Evolutionary conservation across 306 rosid species (phyloP), one percentile per base, ranked within the genome.

Genomic region (Vigna radiata): DNA sequence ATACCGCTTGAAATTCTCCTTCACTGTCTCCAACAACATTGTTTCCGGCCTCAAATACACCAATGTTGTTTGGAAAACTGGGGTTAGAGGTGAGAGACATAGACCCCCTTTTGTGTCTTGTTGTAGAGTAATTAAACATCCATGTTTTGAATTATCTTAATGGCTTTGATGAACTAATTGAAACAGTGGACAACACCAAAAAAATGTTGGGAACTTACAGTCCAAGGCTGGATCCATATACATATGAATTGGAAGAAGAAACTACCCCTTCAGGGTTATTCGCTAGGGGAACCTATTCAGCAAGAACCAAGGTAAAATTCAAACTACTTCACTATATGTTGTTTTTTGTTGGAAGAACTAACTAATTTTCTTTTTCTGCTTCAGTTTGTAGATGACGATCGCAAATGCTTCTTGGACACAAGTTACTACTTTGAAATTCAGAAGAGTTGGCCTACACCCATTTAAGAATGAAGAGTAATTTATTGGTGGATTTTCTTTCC

Each of bases 321-420:
- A 48, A 36, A 19, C 70, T n/a, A 25, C 41, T 21, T 37, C 16
- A 18, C 27, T 25, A 25, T 2, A 25, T 25, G 27, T 25, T 25
- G 29, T 61, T 7, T 7, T 76, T 31, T 29, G 0, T 49, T 48
- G 37, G 44, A 36, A 27, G 46, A 72, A 72, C 6, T 72, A 23
- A 76, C 61, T 73, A 0, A 29, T 1, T 13, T 25, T 27, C 11
- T 2, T 59, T 6, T 16, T 33, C n/a, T 61, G 36, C 27, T 75
- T 21, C 88, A 93, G 98, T 93, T 91, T 82, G 85, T 90, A 82
- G 98, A 93, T 86, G 98, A 93, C 77, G 98, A 93, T 88, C 85
- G 90, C 49, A 91, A 90, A 81, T 91, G 97, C 89, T 87, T 88
- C 79, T 81, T 93, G 92, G 97, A 93, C 66, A 77, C 81, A 7